Evolutionary conservation across 306 rosid genomes (phyloP).

Genomic region (Sesbania bispinosa): DNA sequence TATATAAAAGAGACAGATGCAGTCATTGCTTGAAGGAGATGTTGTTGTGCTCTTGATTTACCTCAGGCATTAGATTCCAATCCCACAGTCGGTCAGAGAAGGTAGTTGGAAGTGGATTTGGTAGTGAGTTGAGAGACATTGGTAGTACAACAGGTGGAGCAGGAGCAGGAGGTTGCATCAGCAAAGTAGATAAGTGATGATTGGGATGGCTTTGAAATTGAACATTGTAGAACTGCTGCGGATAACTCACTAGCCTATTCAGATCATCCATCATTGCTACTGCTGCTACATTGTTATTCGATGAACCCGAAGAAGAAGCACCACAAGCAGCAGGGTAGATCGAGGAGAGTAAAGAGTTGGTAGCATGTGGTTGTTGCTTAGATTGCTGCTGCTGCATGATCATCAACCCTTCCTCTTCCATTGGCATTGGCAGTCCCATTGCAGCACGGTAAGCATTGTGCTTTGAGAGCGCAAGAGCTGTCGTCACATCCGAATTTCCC

Average conservation of each 20-base stretch:
- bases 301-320: too few species aligned
- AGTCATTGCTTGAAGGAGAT: conserved; percentile 84
- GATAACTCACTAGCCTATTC: conserved; percentile 59
- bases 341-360: background rate
- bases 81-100: conserved; percentile 92
- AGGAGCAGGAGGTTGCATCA: conserved; percentile 48
- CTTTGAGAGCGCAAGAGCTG: conserved; percentile 65
- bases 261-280: conserved; percentile 65
- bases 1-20: background rate
- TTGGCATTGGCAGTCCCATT: conserved; percentile 15
- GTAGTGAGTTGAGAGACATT: conserved; percentile 36
- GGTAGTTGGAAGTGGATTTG: conserved; percentile 47
- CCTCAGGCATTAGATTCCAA: conserved; percentile 81
- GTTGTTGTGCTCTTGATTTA: conserved; percentile 50
- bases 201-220: conserved; percentile 19
- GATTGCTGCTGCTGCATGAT: conserved; percentile 27
- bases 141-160: too few species aligned
- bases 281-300: background rate
- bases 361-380: background rate
- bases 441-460: conserved; percentile 27
- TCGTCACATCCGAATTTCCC: too few species aligned
- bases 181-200: conserved; percentile 39
- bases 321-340: background rate
- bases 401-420: conserved; percentile 43
- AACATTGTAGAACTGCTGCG: conserved; percentile 43